Evolutionary conservation across 306 rosid species (phyloP), one percentile per base, ranked within the genome.

Genomic region (Mucuna pruriens): DNA sequence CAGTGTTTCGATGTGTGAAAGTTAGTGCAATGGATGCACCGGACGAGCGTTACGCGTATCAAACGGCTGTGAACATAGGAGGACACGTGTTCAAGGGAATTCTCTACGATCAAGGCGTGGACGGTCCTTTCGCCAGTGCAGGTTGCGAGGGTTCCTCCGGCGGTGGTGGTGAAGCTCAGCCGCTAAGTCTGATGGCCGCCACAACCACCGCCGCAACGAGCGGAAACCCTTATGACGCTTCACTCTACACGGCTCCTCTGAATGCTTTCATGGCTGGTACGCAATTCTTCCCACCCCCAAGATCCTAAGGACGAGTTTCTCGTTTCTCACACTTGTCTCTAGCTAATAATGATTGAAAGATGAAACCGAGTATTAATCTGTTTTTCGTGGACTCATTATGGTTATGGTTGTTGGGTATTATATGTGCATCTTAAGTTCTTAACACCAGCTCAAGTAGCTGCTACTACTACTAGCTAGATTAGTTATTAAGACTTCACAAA

Each of bases 251-350:
- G 7, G 73, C 97, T 77, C 92, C 97, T 0, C 76, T 96, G 49
- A 96, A 90, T 61, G 96, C 98, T 20, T 96, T 90, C 88, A 84
- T 93, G 94, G 94, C 99, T 80, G 99, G 99, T 93, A 96, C 98
- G 98, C 99, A 92, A 83, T 90, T 90, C 91, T 96, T 90, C 92
- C 99, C 97, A 81, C 94, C 94, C 48, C 93, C 98, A 60, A 88
- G 99, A 87, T 87, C 95, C 82, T 95, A 87, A 82, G 74, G 33
- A 71, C 40, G 58, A n/a, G n/a, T 34, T n/a, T 31, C 70, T 16
- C 40, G n/a, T 61, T 45, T 60, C 45, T 16, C 45, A 5, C 36
- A 12, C 25, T 38, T 55, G 2, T 34, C 10, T 49, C 23, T 34
- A 9, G 8, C 51, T 46, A 74, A 74, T 76, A 44, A 64, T 76